Percentiles rank a stretch among this genome's conserved stretches.
Conservation (phyloP, 257 asterid species). For the Ilex asprella region DNA sequence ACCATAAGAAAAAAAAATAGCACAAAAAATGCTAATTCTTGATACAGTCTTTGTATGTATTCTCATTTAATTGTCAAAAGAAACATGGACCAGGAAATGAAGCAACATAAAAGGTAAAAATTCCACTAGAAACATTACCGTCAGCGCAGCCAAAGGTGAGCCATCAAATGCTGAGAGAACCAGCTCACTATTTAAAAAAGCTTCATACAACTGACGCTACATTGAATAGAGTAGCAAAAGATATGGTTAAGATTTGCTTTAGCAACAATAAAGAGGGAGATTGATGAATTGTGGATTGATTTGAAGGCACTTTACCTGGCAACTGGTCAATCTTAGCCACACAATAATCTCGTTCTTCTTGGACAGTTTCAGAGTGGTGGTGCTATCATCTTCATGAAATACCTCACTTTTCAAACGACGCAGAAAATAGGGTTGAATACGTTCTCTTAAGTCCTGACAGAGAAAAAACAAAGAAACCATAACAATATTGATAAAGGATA, state of each 20-base stretch:
- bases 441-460: constrained; percentile 68
- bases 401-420: constrained; percentile 94
- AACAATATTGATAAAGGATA: neutral
- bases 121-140: constrained; percentile 42
- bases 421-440: constrained; percentile 84
- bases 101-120: constrained; percentile 6
- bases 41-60: neutral
- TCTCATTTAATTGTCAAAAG: neutral
- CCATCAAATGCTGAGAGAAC: constrained; percentile 90
- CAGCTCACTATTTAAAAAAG: constrained; percentile 89
- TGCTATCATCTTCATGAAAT: constrained; percentile 32
- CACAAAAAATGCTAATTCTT: neutral
- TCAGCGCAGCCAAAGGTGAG: constrained; percentile 93
- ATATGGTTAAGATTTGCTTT: neutral
- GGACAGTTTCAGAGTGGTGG: constrained; percentile 44
- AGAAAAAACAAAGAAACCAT: neutral
- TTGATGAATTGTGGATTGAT: neutral
- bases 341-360: constrained; percentile 90
- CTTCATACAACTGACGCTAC: constrained; percentile 87
- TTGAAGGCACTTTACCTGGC: constrained; percentile 52
- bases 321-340: constrained; percentile 76
- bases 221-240: constrained; percentile 11
- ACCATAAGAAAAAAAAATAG: too few relatives aligned
- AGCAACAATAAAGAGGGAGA: neutral
- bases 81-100: neutral